Percentiles rank a stretch among this genome's conserved stretches.
Evolutionary conservation across 176 grass and related monocot genomes (phyloP).

Genomic region (Echinochloa phyllopogon): DNA sequence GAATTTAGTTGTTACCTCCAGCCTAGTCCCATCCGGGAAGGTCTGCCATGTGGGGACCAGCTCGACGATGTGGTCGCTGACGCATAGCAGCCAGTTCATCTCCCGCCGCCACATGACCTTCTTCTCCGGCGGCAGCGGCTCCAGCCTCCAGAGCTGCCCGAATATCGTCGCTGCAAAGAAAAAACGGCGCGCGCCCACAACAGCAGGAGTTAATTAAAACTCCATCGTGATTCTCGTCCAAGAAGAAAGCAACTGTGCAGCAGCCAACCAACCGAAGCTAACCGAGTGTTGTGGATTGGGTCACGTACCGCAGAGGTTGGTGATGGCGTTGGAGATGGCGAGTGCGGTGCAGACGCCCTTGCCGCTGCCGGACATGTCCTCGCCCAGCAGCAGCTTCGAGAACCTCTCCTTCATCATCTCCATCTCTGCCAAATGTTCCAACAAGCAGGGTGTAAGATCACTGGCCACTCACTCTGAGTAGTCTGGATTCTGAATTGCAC

Average conservation of each 20-base stretch:
- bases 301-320: conserved; percentile 87
- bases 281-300: neutral
- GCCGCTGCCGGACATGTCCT: conserved; percentile 99
- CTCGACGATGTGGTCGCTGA: conserved; percentile 92
- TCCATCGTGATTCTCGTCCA: neutral
- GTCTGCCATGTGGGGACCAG: conserved; percentile 90
- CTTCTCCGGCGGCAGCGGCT: conserved; percentile 85
- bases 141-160: conserved; percentile 92
- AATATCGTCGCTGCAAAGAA: conserved; percentile 75
- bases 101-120: conserved; percentile 93
- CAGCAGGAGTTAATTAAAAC: neutral
- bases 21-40: conserved; percentile 81
- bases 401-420: conserved; percentile 99
- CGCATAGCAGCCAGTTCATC: conserved; percentile 95
- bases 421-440: conserved; percentile 46
- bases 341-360: conserved; percentile 96
- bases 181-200: neutral
- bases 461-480: no score
- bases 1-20: conserved; percentile 60
- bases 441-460: no score
- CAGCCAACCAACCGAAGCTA: neutral
- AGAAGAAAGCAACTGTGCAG: neutral
- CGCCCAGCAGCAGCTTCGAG: conserved; percentile 88
- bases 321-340: conserved; percentile 96
- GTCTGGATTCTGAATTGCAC: no score